Base-by-base conservation (phyloP, 441 rosid species). In the Cnidoscolus chayamansa region DNA sequence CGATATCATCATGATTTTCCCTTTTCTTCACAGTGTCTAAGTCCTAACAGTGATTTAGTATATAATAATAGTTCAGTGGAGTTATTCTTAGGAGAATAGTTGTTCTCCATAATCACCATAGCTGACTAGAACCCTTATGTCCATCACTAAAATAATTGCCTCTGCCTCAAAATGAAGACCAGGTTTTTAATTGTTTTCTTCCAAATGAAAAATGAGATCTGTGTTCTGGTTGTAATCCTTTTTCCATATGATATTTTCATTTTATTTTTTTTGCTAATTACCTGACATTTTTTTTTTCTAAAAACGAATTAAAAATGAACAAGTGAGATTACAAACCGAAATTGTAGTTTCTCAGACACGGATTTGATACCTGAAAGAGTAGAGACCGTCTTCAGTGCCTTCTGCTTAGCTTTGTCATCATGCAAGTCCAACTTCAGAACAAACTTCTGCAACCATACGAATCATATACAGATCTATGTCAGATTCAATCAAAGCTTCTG, bases 341-440 rank as follows among this genome's bases (percentile, higher is more conserved):
- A 65, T 10, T 1, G 6, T 2, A 45, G 53, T 37, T 40, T 35
- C 7, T 40, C 6, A 7, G 66, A 3, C 25, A 63, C 35, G 13
- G 19, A 63, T 65, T 35, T 40, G 57, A 25, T 76, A 89, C 90
- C 92, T 74, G 73, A 20, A 37, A 86, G 71, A 66, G 74, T 12
- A 9, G 87, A 79, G 61, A 88, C 89, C 9, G 83, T 71, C 80
- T 83, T 82, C 86, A 90, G 71, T 75, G 87, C 90, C 77, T 88
- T 90, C 47, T 76, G 84, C 76, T 85, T 88, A 12, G 45, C 85
- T 70, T 74, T 88, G 61, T 77, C 84, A 77, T 85, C 87, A 32
- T 81, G 85, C 49, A 88, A 37, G 64, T 80, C 82, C 81, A 85
- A 48, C 75, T 81, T 83, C 84, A 90, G 32, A 4, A 85, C 89